Conservation (phyloP, 768 basidiomycete genomes). For the Hebeloma cylindrosporum region DNA sequence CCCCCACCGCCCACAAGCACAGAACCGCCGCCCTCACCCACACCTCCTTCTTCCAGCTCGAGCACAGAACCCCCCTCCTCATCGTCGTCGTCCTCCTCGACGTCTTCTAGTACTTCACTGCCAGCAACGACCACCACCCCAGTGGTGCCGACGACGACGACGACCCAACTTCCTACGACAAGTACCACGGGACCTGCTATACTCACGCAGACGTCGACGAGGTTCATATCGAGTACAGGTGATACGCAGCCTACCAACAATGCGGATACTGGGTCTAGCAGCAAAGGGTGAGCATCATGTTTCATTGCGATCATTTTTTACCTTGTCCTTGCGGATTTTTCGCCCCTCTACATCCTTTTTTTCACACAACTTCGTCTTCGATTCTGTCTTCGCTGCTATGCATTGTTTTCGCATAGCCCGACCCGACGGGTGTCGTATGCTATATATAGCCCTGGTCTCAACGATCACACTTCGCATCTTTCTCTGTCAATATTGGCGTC, state of each 20-base stretch:
- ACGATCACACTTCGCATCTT: too few species aligned
- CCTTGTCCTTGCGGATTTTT: not conserved
- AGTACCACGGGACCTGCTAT: slow-evolving; percentile 6
- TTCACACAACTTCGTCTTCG: not conserved
- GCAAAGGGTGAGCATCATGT: slow-evolving; percentile 15
- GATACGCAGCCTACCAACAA: not conserved
- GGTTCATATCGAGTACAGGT: slow-evolving; percentile 9
- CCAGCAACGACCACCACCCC: slow-evolving; percentile 16
- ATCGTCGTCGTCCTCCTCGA: slow-evolving; percentile 7
- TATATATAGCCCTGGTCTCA: too few species aligned
- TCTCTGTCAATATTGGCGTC: too few species aligned
- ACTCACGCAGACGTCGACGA: slow-evolving; percentile 23
- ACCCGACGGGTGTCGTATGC: too few species aligned
- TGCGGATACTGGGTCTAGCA: not conserved
- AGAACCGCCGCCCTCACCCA: too few species aligned
- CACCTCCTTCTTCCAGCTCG: too few species aligned
- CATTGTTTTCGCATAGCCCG: not conserved
- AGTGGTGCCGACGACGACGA: slow-evolving; percentile 2
- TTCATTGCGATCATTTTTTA: not conserved
- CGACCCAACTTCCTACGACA: not conserved
- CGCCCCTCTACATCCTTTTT: not conserved
- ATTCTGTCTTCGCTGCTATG: not conserved
- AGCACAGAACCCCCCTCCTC: too few species aligned
- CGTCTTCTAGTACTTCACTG: slow-evolving; percentile 7
- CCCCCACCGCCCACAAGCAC: too few species aligned